These are phyloP conservation scores for Centrapalus pauciflorus DNA, from an alignment of 129 eudicot species.

Conservation along the genomic window DNA sequence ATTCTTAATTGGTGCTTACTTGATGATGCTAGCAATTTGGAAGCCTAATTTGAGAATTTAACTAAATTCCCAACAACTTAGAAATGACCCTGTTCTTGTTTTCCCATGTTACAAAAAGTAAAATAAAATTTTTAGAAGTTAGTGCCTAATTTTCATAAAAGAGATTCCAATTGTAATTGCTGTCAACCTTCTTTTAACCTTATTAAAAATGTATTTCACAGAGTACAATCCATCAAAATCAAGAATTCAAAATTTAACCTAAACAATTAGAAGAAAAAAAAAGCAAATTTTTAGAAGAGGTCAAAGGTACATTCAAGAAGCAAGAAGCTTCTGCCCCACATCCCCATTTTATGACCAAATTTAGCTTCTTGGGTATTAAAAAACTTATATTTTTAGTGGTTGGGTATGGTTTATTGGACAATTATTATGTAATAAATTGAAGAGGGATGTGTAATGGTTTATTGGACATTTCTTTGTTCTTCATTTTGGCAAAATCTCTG, in stretches of 20 bases:
- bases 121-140: not conserved
- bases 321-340: not conserved
- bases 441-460: slow-evolving; percentile 1
- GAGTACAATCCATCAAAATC: not conserved
- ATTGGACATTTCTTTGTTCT: slow-evolving; percentile 11
- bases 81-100: too few relatives aligned
- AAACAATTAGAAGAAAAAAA: not conserved
- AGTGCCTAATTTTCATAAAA: too few relatives aligned
- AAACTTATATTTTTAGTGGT: not conserved
- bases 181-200: slow-evolving; percentile 18
- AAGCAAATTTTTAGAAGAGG: slow-evolving; percentile 11
- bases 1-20: too few relatives aligned
- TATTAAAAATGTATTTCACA: not conserved
- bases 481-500: slow-evolving; percentile 8
- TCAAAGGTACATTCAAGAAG: slow-evolving; percentile 20
- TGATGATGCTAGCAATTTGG: too few relatives aligned
- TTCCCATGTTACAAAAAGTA: slow-evolving; percentile 14
- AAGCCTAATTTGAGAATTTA: too few relatives aligned
- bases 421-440: not conserved
- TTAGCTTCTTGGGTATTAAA: not conserved
- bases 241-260: not conserved
- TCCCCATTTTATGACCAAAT: slow-evolving; percentile 7
- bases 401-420: slow-evolving; percentile 2
- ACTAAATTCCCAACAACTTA: too few relatives aligned
- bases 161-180: slow-evolving; percentile 6